Conservation (phyloP, 2,329 filamentous ascomycete genomes). For the Penicillium sp. region DNA sequence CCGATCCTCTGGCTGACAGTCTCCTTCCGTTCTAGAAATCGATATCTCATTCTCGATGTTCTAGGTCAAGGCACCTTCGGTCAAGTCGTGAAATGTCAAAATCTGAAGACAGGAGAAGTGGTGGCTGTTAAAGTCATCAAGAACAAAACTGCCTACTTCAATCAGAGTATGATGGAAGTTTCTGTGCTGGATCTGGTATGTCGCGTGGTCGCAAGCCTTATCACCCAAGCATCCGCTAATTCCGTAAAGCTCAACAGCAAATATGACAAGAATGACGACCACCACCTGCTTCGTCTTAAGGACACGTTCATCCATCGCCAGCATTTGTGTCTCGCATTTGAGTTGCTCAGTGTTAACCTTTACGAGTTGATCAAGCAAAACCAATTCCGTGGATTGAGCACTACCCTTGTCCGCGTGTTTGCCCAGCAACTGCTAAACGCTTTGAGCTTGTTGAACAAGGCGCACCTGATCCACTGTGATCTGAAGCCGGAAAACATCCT, state of each 20-base stretch:
- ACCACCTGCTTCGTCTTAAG: conserved; percentile 89
- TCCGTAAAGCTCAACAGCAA: conserved; percentile 82
- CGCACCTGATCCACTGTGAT: conserved; percentile 95
- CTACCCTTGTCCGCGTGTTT: conserved; percentile 93
- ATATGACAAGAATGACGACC: conserved; percentile 98
- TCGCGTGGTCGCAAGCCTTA: conserved; percentile 26
- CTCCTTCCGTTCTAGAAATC: conserved; percentile 60
- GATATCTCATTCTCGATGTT: conserved; percentile 95
- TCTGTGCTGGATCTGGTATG: conserved; percentile 88
- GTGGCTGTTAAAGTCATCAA: conserved; percentile 99
- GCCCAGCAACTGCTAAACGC: conserved; percentile 95
- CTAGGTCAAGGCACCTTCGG: conserved; percentile 97
- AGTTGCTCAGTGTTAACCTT: conserved; percentile 92
- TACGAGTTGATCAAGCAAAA: conserved; percentile 99
- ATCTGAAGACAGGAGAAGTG: conserved; percentile 95
- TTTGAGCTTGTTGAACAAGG: conserved; percentile 88
- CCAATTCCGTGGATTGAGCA: conserved; percentile 95
- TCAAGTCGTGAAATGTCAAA: conserved; percentile 98
- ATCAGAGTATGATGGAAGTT: conserved; percentile 99
- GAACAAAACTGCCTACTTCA: conserved; percentile 98
- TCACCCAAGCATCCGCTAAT: conserved; percentile 21
- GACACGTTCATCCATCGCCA: conserved; percentile 98
- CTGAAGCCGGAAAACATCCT: conserved; percentile 97
- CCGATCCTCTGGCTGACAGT: conserved; percentile 12
- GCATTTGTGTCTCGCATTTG: conserved; percentile 94